phyloP scores from a whole-genome alignment of 1,139 yeast species.

The Yamadazyma diddensiae region DNA sequence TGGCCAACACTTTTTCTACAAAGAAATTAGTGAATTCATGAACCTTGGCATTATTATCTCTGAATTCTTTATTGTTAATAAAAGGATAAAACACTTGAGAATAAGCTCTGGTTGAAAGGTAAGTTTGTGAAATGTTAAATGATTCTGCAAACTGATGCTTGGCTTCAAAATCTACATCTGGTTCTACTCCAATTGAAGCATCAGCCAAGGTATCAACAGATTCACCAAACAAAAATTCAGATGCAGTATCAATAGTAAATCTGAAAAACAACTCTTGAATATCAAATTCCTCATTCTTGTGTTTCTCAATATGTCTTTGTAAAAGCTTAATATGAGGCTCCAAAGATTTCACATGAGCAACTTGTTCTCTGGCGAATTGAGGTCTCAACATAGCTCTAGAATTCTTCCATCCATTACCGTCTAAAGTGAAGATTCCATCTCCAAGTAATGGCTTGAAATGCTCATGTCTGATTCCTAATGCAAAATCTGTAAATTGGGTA shows the following conservation, averaged over 20 bases:
- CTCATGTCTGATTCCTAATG: constrained; percentile 47
- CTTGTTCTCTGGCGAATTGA: constrained; percentile 55
- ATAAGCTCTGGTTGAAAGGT: constrained; percentile 29
- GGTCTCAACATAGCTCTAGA: constrained; percentile 58
- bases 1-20: constrained; percentile 23
- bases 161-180: constrained; percentile 25
- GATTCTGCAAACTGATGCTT: constrained; percentile 20
- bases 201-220: constrained; percentile 45
- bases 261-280: constrained; percentile 48
- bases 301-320: constrained; percentile 27
- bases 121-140: constrained; percentile 31
- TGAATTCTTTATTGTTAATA: constrained; percentile 30
- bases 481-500: constrained; percentile 49
- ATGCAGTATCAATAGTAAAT: constrained; percentile 56
- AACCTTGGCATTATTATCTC: constrained; percentile 23
- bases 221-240: constrained; percentile 59
- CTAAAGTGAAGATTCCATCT: constrained; percentile 57
- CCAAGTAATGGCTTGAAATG: constrained; percentile 47
- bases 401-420: constrained; percentile 57
- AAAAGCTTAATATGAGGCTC: constrained; percentile 46
- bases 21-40: constrained; percentile 34
- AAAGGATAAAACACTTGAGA: constrained; percentile 27
- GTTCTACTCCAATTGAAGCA: constrained; percentile 48
- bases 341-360: constrained; percentile 45
- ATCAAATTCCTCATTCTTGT: constrained; percentile 36